phyloP scores from a whole-genome alignment of 106 monocot species.

The Chionographis japonica region DNA sequence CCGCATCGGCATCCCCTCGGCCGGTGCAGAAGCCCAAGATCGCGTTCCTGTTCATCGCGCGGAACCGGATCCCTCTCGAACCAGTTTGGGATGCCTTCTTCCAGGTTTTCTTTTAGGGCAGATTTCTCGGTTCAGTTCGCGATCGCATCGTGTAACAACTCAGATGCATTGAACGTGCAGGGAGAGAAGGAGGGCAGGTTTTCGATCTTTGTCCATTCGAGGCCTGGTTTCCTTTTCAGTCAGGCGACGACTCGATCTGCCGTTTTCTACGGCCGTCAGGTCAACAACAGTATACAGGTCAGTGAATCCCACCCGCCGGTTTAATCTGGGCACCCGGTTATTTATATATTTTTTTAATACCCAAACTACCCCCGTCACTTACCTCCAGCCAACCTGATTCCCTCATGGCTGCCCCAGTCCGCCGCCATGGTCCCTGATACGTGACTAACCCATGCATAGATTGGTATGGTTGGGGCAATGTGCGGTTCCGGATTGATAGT shows the following conservation, averaged over 20 bases:
- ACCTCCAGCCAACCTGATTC: too few species aligned
- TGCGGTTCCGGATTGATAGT: too few species aligned
- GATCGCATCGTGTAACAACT: not conserved
- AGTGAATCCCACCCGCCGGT: not conserved
- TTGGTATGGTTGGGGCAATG: too few species aligned
- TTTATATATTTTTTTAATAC: too few species aligned
- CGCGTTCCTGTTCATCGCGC: constrained; percentile 87
- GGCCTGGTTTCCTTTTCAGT: constrained; percentile 86
- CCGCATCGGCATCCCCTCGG: constrained; percentile 1
- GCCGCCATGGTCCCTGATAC: too few species aligned
- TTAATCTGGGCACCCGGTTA: too few species aligned
- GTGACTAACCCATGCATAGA: too few species aligned
- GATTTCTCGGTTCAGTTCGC: not conserved
- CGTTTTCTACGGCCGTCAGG: constrained; percentile 79
- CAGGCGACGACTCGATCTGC: constrained; percentile 56
- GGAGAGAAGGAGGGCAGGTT: constrained; percentile 66
- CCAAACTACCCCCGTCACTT: too few species aligned
- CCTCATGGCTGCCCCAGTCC: too few species aligned
- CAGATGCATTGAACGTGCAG: constrained; percentile 12
- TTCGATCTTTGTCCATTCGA: constrained; percentile 81
- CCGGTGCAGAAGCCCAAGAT: constrained; percentile 41
- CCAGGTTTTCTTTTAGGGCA: constrained; percentile 24
- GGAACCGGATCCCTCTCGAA: constrained; percentile 84
- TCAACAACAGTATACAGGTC: constrained; percentile 95
- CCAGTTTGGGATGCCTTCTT: constrained; percentile 87